Percentiles rank a stretch among this genome's conserved stretches.
Conservation (phyloP, 2,329 filamentous ascomycete species). For the Rugonectria rugulosa region DNA sequence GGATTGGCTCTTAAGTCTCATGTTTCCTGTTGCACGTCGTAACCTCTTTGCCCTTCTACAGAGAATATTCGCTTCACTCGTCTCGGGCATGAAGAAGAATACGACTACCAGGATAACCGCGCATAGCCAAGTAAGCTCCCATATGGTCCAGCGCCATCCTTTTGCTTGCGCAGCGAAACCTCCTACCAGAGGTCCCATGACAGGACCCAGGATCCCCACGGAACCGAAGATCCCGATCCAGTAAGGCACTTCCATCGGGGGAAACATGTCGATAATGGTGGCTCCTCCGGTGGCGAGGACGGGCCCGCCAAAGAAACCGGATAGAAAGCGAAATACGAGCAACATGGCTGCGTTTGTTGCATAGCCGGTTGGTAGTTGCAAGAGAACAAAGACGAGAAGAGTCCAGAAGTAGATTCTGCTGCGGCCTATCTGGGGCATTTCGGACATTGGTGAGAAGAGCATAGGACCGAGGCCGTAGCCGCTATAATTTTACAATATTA, state of each 20-base stretch:
- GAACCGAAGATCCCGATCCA: constrained; percentile 16
- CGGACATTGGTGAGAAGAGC: constrained; percentile 29
- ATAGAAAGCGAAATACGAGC: constrained; percentile 29
- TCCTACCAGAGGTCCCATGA: constrained; percentile 2
- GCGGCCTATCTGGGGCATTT: constrained; percentile 27
- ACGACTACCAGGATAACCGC: constrained; percentile 24
- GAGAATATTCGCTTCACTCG: constrained; percentile 32
- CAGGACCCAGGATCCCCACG: neutral
- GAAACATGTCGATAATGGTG: constrained; percentile 19
- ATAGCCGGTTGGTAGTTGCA: constrained; percentile 21
- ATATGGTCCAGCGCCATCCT: constrained; percentile 37
- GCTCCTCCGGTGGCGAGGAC: constrained; percentile 20
- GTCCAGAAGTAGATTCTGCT: constrained; percentile 27
- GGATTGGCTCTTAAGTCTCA: constrained; percentile 7
- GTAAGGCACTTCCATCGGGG: constrained; percentile 4
- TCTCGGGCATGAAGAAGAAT: constrained; percentile 38
- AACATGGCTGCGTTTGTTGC: constrained; percentile 26
- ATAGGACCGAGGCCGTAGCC: constrained; percentile 24
- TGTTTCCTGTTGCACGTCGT: constrained; percentile 21
- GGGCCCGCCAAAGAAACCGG: constrained; percentile 28
- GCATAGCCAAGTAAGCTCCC: constrained; percentile 34
- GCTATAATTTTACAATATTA: neutral
- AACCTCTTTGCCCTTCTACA: constrained; percentile 29
- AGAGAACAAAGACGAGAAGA: constrained; percentile 22
- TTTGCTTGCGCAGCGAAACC: constrained; percentile 5